These are phyloP conservation scores for Phaeotremella fagi DNA, from an alignment of 768 basidiomycete species.

Conservation along the genomic window DNA sequence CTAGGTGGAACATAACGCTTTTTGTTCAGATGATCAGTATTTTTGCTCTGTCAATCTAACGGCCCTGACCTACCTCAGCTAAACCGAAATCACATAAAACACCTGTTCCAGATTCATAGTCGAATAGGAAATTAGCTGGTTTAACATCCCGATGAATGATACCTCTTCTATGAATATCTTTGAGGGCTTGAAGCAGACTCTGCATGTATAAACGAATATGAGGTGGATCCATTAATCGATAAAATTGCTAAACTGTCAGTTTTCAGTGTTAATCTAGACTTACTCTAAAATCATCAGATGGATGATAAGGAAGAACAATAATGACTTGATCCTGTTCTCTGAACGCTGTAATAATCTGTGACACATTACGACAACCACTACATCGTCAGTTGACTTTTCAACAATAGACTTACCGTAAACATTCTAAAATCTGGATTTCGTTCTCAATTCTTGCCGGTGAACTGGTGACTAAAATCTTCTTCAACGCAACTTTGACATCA, in stretches of 20 bases:
- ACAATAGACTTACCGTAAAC: conserved; percentile 49
- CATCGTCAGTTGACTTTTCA: conserved; percentile 48
- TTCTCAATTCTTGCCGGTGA: conserved; percentile 87
- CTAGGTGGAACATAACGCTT: conserved; percentile 45
- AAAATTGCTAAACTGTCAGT: conserved; percentile 60
- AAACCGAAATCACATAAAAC: conserved; percentile 92
- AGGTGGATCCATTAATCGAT: conserved; percentile 63
- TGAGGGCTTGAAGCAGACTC: conserved; percentile 81
- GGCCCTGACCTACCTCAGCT: conserved; percentile 65
- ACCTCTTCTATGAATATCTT: conserved; percentile 76
- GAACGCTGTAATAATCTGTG: conserved; percentile 92
- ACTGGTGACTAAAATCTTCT: conserved; percentile 95
- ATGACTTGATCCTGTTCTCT: conserved; percentile 86
- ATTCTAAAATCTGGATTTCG: conserved; percentile 84
- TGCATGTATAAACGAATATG: conserved; percentile 82
- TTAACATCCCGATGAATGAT: conserved; percentile 97
- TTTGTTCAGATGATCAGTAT: background rate
- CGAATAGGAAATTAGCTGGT: conserved; percentile 94
- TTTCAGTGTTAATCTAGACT: conserved; percentile 43
- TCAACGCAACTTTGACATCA: conserved; percentile 74
- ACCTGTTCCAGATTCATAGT: conserved; percentile 74
- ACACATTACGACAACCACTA: conserved; percentile 78
- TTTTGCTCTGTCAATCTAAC: background rate
- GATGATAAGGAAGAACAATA: conserved; percentile 86
- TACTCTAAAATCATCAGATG: conserved; percentile 89